phyloP scores from a whole-genome alignment of 1,284 basidiomycete species.

The Xerocomus nothofagi region DNA sequence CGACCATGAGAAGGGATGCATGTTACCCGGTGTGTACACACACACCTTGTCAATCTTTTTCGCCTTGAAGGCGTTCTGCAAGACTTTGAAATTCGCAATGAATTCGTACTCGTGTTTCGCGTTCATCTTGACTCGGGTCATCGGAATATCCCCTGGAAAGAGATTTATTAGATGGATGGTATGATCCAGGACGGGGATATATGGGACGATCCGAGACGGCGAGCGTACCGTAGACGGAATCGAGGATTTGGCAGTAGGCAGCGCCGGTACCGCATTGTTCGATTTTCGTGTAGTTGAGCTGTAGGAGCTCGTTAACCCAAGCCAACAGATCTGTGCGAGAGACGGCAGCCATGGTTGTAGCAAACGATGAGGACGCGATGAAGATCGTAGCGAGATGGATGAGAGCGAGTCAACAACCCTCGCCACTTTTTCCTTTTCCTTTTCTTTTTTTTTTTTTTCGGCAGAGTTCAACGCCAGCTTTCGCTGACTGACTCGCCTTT shows the following conservation, averaged over 20 bases:
- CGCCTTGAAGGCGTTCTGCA: conserved; percentile 85
- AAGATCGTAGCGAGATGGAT: conserved; percentile 1
- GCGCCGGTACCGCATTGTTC: conserved; percentile 93
- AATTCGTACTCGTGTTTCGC: conserved; percentile 97
- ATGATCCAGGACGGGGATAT: conserved; percentile 17
- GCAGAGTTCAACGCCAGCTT: too few relatives aligned
- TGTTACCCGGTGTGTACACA: conserved; percentile 7
- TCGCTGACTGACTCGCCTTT: too few relatives aligned
- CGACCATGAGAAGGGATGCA: conserved; percentile 8
- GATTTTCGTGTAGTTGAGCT: conserved; percentile 89
- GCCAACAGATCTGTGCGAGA: conserved; percentile 86
- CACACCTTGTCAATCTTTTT: conserved; percentile 93
- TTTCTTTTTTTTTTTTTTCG: too few relatives aligned
- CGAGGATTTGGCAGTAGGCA: conserved; percentile 90
- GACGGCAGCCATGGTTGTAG: conserved; percentile 27
- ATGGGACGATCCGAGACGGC: conserved; percentile 10
- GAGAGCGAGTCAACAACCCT: neutral
- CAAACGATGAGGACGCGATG: conserved; percentile 2
- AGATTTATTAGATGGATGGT: conserved; percentile 12
- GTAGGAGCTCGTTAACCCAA: conserved; percentile 95
- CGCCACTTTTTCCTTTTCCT: conserved; percentile 21
- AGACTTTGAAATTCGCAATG: conserved; percentile 91
- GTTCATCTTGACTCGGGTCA: conserved; percentile 88
- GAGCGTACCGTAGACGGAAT: conserved; percentile 85
- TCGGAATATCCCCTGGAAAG: conserved; percentile 73